These are phyloP conservation scores for Epipyxis sp. DNA, from an alignment of 108 stramenopile species.

Conservation along the genomic window DNA sequence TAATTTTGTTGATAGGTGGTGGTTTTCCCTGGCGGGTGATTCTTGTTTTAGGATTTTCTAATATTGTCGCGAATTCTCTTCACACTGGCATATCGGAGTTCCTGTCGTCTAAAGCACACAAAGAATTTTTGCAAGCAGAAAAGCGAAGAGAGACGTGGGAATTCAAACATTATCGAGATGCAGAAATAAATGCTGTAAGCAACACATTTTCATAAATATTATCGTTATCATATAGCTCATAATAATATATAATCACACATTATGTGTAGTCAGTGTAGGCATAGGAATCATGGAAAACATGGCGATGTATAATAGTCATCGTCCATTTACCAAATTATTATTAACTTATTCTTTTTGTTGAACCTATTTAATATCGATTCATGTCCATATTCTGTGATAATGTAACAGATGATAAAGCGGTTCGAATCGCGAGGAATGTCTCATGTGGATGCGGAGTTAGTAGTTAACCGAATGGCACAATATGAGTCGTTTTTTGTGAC, in stretches of 20 bases:
- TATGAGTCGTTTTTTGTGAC: conserved; percentile 20
- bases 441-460: conserved; percentile 12
- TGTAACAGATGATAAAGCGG: conserved; percentile 18
- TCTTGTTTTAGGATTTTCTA: conserved; percentile 89
- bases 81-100: conserved; percentile 97
- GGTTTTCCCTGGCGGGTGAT: conserved; percentile 70
- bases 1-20: conserved; percentile 54
- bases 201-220: no score
- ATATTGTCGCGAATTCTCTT: conserved; percentile 93
- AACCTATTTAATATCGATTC: no score
- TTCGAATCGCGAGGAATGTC: conserved; percentile 16
- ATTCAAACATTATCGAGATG: conserved; percentile 85
- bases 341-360: no score
- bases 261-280: no score
- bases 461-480: conserved; percentile 24
- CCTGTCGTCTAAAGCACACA: conserved; percentile 86
- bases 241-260: no score
- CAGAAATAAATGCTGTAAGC: conserved; percentile 62
- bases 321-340: no score
- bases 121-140: conserved; percentile 87
- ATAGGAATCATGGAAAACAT: no score
- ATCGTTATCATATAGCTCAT: no score
- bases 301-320: no score
- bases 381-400: no score
- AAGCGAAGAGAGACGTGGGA: conserved; percentile 86